Percentiles rank a stretch among this genome's conserved stretches.
These are phyloP conservation scores for Kentomonas sorsogonicus DNA, from an alignment of 208 protist genomes.

Conservation along the genomic window DNA sequence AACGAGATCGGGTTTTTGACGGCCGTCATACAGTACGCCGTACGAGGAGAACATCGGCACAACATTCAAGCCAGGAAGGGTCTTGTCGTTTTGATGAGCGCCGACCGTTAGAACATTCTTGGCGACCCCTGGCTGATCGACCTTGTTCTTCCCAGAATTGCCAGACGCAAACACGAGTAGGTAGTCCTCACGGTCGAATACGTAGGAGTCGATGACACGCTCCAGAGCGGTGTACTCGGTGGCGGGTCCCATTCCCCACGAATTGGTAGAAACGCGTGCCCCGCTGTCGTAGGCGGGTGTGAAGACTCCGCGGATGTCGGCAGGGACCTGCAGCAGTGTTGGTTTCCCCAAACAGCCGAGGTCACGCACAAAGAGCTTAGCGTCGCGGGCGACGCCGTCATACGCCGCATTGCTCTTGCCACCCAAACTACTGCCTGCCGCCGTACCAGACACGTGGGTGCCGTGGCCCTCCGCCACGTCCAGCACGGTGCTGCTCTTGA, in stretches of 20 bases:
- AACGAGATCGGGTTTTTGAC: slow-evolving; percentile 83
- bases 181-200: slow-evolving; percentile 49
- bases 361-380: slow-evolving; percentile 76
- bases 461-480: slow-evolving; percentile 65
- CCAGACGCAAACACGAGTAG: slow-evolving; percentile 75
- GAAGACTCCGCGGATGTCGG: slow-evolving; percentile 37
- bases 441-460: slow-evolving; percentile 79
- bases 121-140: slow-evolving; percentile 37
- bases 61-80: slow-evolving; percentile 12
- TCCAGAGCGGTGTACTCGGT: slow-evolving; percentile 56
- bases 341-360: slow-evolving; percentile 16
- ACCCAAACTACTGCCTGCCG: slow-evolving; percentile 24
- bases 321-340: background rate
- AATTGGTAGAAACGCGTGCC: slow-evolving; percentile 82
- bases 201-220: slow-evolving; percentile 55
- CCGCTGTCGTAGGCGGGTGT: slow-evolving; percentile 42
- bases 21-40: slow-evolving; percentile 75
- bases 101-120: slow-evolving; percentile 90
- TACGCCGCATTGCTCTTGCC: slow-evolving; percentile 14
- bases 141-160: slow-evolving; percentile 29
- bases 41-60: slow-evolving; percentile 45
- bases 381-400: slow-evolving; percentile 75
- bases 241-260: slow-evolving; percentile 62
- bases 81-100: slow-evolving; percentile 44
- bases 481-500: background rate